Evolutionary conservation across 1,284 basidiomycete genomes (phyloP), one percentile per base, ranked within the genome.

Genomic region (Ceratobasidium sp.): DNA sequence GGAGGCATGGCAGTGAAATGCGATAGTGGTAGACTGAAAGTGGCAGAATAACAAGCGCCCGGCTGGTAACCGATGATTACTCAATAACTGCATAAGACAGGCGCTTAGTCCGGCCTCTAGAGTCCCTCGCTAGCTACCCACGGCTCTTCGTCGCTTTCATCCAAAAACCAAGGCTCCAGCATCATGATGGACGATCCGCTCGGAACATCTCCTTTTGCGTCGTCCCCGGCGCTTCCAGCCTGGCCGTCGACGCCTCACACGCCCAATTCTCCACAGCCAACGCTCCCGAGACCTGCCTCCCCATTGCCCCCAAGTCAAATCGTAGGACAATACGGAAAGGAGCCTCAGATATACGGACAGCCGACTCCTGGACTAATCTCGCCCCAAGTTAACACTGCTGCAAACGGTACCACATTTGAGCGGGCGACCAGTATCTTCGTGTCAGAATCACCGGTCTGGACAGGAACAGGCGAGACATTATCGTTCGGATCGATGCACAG

Each of bases 401-500:
- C 86, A 0, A 91, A 91, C 76, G 91, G 91, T 2, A 77, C 80
- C 27, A 86, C 82, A 71, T 89, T 85, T 72, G 91, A 93, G 80
- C 89, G 85, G 81, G 80, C 38, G 91, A 90, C 73, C 91, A 91
- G 31, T 95, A 92, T 78, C 83, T 97, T 72, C 85, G 92, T 74
- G 91, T 96, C 53, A 85, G 93, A 76, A 91, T 98, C 71, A 91
- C 92, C 12, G 91, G 89, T 15, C 79, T 98, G 75, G 95, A 98
- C 80, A 86, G 95, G 79, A 97, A 97, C 80, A 85, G 93, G 77
- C 86, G 94, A 75, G 95, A 98, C 76, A 89, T 96, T 67, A 86
- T 97, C 74, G 83, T 98, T 77, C 89, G 93, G 75, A 87, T 97
- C 72, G 96, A 98, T 79, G 93, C 93, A 17, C 93, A 95, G 84